Percentiles rank a stretch among this genome's conserved stretches.
Evolutionary conservation across 352 stramenopile species (phyloP).

Genomic region (Pythium monospermum): DNA sequence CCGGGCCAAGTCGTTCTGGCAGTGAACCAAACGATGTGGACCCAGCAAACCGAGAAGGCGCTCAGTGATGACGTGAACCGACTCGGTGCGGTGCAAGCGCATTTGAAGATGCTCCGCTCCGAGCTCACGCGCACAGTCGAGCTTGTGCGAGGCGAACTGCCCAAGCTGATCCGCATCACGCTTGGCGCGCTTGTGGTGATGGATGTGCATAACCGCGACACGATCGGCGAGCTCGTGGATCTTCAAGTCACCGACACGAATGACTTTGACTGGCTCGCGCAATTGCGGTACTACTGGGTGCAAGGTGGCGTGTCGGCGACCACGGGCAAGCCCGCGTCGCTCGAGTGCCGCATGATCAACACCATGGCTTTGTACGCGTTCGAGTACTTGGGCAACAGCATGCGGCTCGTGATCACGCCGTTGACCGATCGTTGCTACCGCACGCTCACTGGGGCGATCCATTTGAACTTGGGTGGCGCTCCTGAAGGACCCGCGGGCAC

Average conservation of each 20-base stretch:
- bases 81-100: conserved; percentile 40
- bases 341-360: conserved; percentile 92
- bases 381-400: conserved; percentile 93
- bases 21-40: conserved; percentile 93
- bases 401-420: conserved; percentile 92
- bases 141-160: conserved; percentile 89
- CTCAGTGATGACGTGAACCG: conserved; percentile 28
- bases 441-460: conserved; percentile 93
- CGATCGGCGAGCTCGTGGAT: conserved; percentile 87
- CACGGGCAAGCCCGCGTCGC: conserved; percentile 82
- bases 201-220: conserved; percentile 94
- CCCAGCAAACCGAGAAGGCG: conserved; percentile 73
- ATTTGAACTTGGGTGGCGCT: conserved; percentile 89
- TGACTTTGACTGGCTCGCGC: conserved; percentile 93
- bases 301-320: conserved; percentile 74
- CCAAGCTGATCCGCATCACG: conserved; percentile 90
- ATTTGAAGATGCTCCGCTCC: conserved; percentile 60
- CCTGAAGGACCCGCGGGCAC: conserved; percentile 92
- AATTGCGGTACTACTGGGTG: conserved; percentile 92
- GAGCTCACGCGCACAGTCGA: conserved; percentile 89
- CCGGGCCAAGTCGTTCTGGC: conserved; percentile 90
- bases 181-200: conserved; percentile 92
- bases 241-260: conserved; percentile 68
- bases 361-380: conserved; percentile 89
- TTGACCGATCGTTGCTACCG: conserved; percentile 93